These are phyloP conservation scores for Sarocladium brachiariae DNA, from an alignment of 2,329 filamentous ascomycete genomes.

Conservation along the genomic window DNA sequence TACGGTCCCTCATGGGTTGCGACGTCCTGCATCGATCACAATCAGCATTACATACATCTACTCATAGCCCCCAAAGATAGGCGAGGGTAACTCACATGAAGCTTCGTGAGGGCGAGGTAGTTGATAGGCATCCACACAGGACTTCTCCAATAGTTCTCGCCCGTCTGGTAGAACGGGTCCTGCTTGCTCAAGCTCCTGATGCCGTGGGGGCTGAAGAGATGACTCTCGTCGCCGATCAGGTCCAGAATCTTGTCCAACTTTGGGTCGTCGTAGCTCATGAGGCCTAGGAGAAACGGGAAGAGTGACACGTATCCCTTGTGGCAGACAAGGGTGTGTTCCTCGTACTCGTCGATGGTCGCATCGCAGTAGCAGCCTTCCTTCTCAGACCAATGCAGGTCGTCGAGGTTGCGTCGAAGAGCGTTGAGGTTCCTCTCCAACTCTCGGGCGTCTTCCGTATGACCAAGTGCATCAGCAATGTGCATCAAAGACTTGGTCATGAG, in stretches of 20 bases:
- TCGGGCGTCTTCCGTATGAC: constrained; percentile 65
- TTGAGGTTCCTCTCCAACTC: constrained; percentile 65
- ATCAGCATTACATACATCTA: neutral
- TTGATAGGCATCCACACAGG: constrained; percentile 97
- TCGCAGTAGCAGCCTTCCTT: constrained; percentile 83
- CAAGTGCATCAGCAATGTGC: constrained; percentile 71
- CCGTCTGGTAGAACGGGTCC: constrained; percentile 78
- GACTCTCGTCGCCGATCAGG: constrained; percentile 70
- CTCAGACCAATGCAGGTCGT: constrained; percentile 89
- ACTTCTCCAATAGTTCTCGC: constrained; percentile 94
- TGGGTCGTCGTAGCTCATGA: constrained; percentile 66
- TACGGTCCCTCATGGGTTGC: constrained; percentile 62
- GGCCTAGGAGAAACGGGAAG: constrained; percentile 83
- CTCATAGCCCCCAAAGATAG: neutral
- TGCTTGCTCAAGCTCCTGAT: constrained; percentile 81
- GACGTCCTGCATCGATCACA: constrained; percentile 41
- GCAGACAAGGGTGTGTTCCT: constrained; percentile 83
- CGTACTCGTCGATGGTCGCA: constrained; percentile 89
- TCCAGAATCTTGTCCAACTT: constrained; percentile 70
- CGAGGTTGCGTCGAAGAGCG: constrained; percentile 77
- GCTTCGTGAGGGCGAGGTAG: constrained; percentile 73
- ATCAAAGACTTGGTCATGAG: constrained; percentile 84
- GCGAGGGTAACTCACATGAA: constrained; percentile 54
- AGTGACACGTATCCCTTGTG: constrained; percentile 95
- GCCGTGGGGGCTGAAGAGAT: constrained; percentile 88